phyloP scores from a whole-genome alignment of 2,329 filamentous ascomycete genomes.

The Sporothrix pallida region DNA sequence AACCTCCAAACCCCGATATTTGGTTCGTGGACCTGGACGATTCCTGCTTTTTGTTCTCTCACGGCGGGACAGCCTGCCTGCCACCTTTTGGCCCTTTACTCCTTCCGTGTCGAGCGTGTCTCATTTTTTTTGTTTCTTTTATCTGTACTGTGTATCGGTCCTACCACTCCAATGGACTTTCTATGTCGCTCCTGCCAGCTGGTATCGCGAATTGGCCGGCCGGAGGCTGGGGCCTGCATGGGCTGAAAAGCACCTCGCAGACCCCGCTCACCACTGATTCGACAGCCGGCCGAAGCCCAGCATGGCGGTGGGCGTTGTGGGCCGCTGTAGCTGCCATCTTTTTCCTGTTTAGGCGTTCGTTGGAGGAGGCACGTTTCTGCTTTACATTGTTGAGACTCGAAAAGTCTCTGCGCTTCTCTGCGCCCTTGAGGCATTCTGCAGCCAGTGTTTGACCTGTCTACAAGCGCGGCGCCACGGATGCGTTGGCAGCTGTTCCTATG shows the following conservation, averaged over 20 bases:
- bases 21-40: neutral
- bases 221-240: conserved; percentile 32
- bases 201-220: conserved; percentile 10
- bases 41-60: conserved; percentile 19
- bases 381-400: neutral
- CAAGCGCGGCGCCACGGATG: conserved; percentile 17
- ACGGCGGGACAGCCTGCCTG: neutral
- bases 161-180: neutral
- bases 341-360: neutral
- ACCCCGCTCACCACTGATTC: conserved; percentile 23
- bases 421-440: neutral
- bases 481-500: conserved; percentile 12
- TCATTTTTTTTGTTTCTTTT: neutral
- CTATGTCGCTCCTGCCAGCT: neutral
- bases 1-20: neutral
- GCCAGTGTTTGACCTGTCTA: conserved; percentile 9
- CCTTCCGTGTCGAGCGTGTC: neutral
- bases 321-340: neutral
- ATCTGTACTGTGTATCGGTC: neutral
- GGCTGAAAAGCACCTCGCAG: conserved; percentile 29
- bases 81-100: neutral
- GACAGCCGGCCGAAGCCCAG: conserved; percentile 13
- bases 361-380: neutral
- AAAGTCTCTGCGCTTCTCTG: neutral
- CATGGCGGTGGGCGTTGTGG: conserved; percentile 19